Evolutionary conservation across 192 early-diverging fungal genomes (phyloP), one percentile per base, ranked within the genome.

Genomic region (Gigaspora rosea): DNA sequence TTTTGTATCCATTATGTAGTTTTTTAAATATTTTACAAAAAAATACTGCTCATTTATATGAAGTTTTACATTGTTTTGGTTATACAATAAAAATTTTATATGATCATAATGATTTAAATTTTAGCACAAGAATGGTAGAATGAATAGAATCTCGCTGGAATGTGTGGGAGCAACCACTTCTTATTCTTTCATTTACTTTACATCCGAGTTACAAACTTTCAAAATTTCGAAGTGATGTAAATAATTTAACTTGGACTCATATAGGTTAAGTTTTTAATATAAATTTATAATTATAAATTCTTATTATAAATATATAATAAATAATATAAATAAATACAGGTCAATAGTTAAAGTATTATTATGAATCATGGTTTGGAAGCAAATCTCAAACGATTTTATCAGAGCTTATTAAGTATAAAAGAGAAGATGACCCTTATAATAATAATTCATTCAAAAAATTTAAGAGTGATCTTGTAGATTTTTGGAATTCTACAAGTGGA

Each of bases 281-380:
- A n/a, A n/a, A n/a, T n/a, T n/a, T n/a, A n/a, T n/a, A n/a, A n/a
- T n/a, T n/a, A n/a, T n/a, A n/a, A n/a, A n/a, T n/a, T n/a, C n/a
- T n/a, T n/a, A n/a, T n/a, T n/a, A n/a, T n/a, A n/a, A n/a, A n/a
- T n/a, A n/a, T n/a, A n/a, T n/a, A n/a, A n/a, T n/a, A n/a, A n/a
- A n/a, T n/a, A n/a, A n/a, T n/a, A n/a, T n/a, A n/a, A n/a, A n/a
- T n/a, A n/a, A n/a, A n/a, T n/a, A n/a, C n/a, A n/a, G n/a, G n/a
- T n/a, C 20, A 75, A 65, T 65, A 27, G 48, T 0, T 75, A 5
- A 64, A 48, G 13, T 75, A 65, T 61, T 73, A 73, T 36, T 75
- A 75, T 75, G 1, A 64, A 16, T 10, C 62, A 3, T 75, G 41
- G 41, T 75, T 51, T 65, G 22, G 22, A 52, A 8, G 0, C 12